A percentile compares a stretch with the other conserved stretches of the same genome.
Conservation (phyloP, 306 rosid species). For the Vachellia collinsii region DNA sequence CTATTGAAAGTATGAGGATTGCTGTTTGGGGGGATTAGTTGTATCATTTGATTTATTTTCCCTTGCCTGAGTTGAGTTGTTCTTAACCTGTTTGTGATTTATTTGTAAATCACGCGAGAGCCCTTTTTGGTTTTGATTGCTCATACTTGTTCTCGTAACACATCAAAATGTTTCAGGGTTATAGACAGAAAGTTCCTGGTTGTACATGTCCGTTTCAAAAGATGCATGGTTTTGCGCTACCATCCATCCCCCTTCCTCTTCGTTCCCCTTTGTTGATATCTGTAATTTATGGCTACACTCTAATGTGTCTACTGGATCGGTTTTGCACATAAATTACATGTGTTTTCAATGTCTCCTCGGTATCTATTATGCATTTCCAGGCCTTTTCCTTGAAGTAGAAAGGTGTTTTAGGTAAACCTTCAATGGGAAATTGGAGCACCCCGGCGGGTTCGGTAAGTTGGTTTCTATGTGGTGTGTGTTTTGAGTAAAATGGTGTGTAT, state of each 20-base stretch:
- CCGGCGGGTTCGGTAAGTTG: background rate
- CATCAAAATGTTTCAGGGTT: constrained; percentile 30
- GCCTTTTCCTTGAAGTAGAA: background rate
- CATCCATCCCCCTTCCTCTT: background rate
- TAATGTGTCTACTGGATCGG: constrained; percentile 15
- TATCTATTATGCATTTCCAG: background rate
- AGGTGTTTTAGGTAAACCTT: background rate
- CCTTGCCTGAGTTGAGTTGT: constrained; percentile 52
- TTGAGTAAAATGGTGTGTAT: too few species aligned
- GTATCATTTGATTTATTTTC: constrained; percentile 33
- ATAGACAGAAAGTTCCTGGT: constrained; percentile 32
- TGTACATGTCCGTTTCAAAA: constrained; percentile 41
- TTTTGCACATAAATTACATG: constrained; percentile 39
- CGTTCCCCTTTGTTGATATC: background rate
- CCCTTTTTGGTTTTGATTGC: constrained; percentile 47
- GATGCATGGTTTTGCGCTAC: constrained; percentile 16
- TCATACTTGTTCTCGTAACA: constrained; percentile 51
- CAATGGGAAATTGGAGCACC: background rate
- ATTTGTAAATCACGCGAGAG: constrained; percentile 58
- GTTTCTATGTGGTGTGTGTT: background rate
- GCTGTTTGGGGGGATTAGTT: constrained; percentile 40
- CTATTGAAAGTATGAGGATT: constrained; percentile 44
- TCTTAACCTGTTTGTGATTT: constrained; percentile 52
- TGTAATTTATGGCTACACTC: constrained; percentile 24
- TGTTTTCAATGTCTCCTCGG: background rate